Conservation (phyloP, 2,329 filamentous ascomycete genomes). For the Orbilia quercus region DNA sequence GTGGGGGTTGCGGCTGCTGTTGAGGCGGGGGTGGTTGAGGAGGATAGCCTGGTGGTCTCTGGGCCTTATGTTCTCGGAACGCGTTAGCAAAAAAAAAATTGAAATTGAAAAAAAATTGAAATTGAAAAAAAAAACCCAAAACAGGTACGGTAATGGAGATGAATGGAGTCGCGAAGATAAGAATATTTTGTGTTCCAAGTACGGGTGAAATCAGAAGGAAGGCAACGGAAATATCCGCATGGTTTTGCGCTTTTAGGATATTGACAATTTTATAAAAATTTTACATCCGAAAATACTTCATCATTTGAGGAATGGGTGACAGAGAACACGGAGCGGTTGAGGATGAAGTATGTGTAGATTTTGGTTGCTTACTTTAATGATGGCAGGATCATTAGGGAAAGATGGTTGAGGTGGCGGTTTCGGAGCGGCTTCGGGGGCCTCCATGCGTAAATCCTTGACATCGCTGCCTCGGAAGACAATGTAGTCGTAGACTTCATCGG, state of each 20-base stretch:
- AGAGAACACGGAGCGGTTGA: conserved; percentile 8
- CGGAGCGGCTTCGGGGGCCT: conserved; percentile 78
- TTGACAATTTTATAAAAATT: conserved; percentile 65
- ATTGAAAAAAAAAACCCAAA: conserved; percentile 18
- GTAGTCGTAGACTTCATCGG: conserved; percentile 93
- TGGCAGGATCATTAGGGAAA: conserved; percentile 93
- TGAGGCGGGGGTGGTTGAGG: not conserved
- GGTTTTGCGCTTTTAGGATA: conserved; percentile 75
- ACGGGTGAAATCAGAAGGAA: conserved; percentile 73
- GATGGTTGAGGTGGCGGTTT: conserved; percentile 77
- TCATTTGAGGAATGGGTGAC: conserved; percentile 64
- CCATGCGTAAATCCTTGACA: conserved; percentile 96
- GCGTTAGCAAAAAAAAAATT: conserved; percentile 62
- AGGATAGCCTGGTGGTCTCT: conserved; percentile 43
- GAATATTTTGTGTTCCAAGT: not conserved
- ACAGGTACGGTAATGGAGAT: too few relatives aligned
- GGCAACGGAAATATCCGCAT: conserved; percentile 79
- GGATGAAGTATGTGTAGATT: not conserved
- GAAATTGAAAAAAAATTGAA: conserved; percentile 62
- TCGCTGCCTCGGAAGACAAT: conserved; percentile 98
- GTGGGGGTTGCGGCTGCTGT: not conserved
- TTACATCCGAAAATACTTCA: conserved; percentile 77
- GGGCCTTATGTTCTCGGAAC: conserved; percentile 25
- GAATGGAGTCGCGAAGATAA: too few relatives aligned
- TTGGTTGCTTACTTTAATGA: conserved; percentile 86